Evolutionary conservation across 1,284 basidiomycete genomes (phyloP).

Genomic region (Ceratobasidium sp.): DNA sequence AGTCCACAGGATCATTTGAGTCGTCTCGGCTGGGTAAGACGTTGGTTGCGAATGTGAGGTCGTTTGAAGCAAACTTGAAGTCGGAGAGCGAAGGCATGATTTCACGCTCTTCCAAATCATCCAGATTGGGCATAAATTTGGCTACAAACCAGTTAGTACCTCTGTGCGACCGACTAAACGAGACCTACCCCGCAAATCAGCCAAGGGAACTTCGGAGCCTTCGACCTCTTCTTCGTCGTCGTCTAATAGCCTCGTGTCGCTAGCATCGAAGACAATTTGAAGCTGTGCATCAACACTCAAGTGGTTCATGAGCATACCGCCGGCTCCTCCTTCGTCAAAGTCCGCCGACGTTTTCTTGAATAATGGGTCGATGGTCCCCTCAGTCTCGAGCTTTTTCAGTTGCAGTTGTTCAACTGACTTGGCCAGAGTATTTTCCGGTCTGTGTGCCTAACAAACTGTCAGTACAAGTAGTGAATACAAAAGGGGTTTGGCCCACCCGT

Average conservation of each 20-base stretch:
- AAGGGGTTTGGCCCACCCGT: slow-evolving; percentile 36
- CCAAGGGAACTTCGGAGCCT: slow-evolving; percentile 67
- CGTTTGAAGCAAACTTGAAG: slow-evolving; percentile 82
- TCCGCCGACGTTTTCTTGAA: slow-evolving; percentile 99
- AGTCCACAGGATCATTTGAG: slow-evolving; percentile 49
- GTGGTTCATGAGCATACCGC: slow-evolving; percentile 93
- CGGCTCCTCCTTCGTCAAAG: slow-evolving; percentile 97
- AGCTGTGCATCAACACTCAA: slow-evolving; percentile 83
- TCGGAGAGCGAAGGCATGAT: slow-evolving; percentile 81
- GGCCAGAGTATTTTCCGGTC: slow-evolving; percentile 81
- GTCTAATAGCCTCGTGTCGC: slow-evolving; percentile 79
- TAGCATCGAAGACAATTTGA: slow-evolving; percentile 94
- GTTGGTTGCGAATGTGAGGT: slow-evolving; percentile 53
- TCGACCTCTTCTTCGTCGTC: slow-evolving; percentile 72
- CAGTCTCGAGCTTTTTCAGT: slow-evolving; percentile 85
- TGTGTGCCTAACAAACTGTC: slow-evolving; percentile 55
- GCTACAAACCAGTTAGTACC: slow-evolving; percentile 47
- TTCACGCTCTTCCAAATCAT: slow-evolving; percentile 65
- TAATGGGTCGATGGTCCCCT: slow-evolving; percentile 94
- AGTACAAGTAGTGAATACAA: neutral
- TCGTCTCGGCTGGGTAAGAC: slow-evolving; percentile 10
- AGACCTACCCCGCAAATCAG: slow-evolving; percentile 64
- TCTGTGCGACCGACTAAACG: slow-evolving; percentile 23
- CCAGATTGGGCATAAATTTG: slow-evolving; percentile 74
- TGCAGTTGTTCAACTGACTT: slow-evolving; percentile 82